Evolutionary conservation across 257 asterid species (phyloP), one percentile per base, ranked within the genome.

Genomic region (Datura wrightii): DNA sequence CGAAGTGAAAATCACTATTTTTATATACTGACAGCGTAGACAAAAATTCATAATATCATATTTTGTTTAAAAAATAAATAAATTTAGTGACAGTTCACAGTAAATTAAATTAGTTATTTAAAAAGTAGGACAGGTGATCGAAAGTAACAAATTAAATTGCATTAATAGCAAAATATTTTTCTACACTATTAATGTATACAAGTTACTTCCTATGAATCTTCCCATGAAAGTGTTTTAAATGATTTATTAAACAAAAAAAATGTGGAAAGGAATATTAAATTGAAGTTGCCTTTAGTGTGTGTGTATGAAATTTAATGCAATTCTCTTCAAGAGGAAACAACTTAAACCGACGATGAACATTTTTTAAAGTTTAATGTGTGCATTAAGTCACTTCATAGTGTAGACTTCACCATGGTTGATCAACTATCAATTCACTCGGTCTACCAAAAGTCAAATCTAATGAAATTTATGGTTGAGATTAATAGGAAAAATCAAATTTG

Each of bases 381-480:
- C 37, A n/a, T 71, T 44, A 42, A 42, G 79, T 46, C 56, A 44
- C 79, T 44, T 71, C 56, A 3, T 71, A 24, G 18, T 54, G 63
- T 62, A 19, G 50, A 67, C 76, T 67, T 42, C 50, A 37, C 76
- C 5, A 37, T 67, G 31, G 50, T 66, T 66, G 50, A 36, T 67
- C 50, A 67, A 67, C 76, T 37, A 37, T 37, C 24, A 67, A 37
- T 67, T 37, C 6, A 67, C 11, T 67, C 1, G 50, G 76, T 37
- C 76, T 67, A 24, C 50, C 50, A 67, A 37, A 46, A 67, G 76
- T 37, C 31, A 67, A 67, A 67, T 37, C 76, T 37, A 67, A 67
- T 34, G 18, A 6, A 34, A 13, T 39, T 67, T 10, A 66, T 5
- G 13, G 76, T 67, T 67, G 76, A 67, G 76, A 67, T 37, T 67